Base-by-base conservation (phyloP, 2,329 filamentous ascomycete genomes). In the Simplicillium aogashimaense region DNA sequence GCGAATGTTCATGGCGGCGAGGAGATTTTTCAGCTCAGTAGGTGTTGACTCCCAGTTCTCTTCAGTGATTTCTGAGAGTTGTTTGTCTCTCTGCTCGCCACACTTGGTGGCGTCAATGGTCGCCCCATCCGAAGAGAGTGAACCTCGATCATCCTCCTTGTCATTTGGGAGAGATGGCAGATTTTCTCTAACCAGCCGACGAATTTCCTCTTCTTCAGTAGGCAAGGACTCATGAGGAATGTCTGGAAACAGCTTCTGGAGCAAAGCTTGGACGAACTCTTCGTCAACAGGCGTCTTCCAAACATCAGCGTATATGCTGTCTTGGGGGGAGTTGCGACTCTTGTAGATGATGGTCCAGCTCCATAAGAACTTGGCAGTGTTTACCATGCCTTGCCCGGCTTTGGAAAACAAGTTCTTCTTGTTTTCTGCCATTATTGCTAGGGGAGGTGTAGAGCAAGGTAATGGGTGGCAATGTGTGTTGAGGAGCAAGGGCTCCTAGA, bases 301-400 rank as follows among this genome's bases (percentile, higher is more conserved):
- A 7, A 48, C 39, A 11, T 37, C 28, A 10, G 44, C 39, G 28
- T 47, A 49, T 11, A 45, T 29, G 7, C 32, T 25, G 30, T 49
- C 47, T 11, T 39, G 30, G 11, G 43, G 42, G 11, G 45, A 43
- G 32, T 49, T 45, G 17, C 47, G 42, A 29, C 41, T 48, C 16
- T 42, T 46, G 35, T 46, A 42, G 6, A 44, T 44, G 14, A 49
- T 45, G 7, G 47, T 47, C 45, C 47, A 49, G n/a, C 42, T 29
- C 47, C 47, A 48, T 16, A 49, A 31, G 12, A 46, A 42, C 14
- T 29, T 40, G 20, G 40, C 14, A 25, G 38, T 35, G 3, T 34
- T 25, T 25, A 9, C 20, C 9, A 25, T 25, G 20, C 20, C 20
- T 25, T 25, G 20, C 20, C 20, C 20, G 20, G 20, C 20, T 25